phyloP scores from a whole-genome alignment of 345 rosid genomes.

The Anastatica hierochuntica region DNA sequence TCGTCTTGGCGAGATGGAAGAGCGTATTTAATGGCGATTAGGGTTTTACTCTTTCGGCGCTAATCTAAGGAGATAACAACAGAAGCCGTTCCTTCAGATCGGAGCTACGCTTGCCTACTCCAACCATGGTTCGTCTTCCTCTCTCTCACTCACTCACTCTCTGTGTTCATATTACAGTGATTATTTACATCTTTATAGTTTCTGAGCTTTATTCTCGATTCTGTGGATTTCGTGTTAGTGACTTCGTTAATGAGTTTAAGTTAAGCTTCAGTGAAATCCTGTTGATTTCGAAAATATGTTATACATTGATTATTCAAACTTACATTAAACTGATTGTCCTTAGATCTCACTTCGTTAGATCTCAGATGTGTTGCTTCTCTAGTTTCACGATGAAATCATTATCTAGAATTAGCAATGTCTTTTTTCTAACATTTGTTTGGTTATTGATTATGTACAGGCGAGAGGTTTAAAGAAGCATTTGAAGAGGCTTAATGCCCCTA shows the following conservation, averaged over 20 bases:
- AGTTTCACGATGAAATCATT: not conserved
- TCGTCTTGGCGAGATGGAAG: too few relatives aligned
- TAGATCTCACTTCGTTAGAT: constrained; percentile 12
- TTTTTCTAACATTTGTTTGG: not conserved
- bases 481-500: constrained; percentile 92
- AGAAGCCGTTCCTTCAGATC: not conserved
- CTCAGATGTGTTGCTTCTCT: constrained; percentile 7
- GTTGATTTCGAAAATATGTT: too few relatives aligned
- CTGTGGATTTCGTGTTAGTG: too few relatives aligned
- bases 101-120: not conserved
- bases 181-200: not conserved
- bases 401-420: not conserved
- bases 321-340: not conserved
- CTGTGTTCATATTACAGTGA: not conserved
- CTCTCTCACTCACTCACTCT: not conserved
- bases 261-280: too few relatives aligned
- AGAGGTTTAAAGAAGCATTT: constrained; percentile 77
- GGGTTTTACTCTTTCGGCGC: constrained; percentile 8
- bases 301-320: not conserved
- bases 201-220: not conserved
- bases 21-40: constrained; percentile 15
- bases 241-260: too few relatives aligned
- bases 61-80: not conserved
- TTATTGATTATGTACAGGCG: constrained; percentile 33
- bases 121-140: constrained; percentile 15